Base-by-base conservation (phyloP, 2,329 filamentous ascomycete species). In the Tolypocladium guangdongense region DNA sequence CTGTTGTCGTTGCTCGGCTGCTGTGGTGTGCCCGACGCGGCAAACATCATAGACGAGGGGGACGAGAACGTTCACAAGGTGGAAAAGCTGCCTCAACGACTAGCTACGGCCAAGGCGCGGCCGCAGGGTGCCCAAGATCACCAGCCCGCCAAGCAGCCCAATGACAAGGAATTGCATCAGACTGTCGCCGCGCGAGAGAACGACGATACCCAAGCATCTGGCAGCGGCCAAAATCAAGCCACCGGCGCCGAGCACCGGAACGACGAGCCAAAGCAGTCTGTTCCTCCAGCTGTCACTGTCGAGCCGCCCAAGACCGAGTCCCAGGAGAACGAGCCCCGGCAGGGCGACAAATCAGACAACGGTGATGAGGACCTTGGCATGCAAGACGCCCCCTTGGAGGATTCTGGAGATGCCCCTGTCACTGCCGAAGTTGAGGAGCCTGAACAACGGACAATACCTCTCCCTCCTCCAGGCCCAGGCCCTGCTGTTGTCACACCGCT, bases 321-420 rank as follows among this genome's bases (percentile, higher is more conserved):
- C 2, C 52, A 61, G 10, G 60, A 63, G 48, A 59, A 64, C 32
- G 62, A 64, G 49, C 46, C 61, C 30, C 54, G 56, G 52, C 61
- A 62, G 33, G 57, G 58, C n/a, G 66, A 62, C 49, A 74, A 72
- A 58, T 68, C 61, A 30, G 55, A 74, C 57, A 67, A 74, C 56
- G 67, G 78, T 4, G 81, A 84, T 59, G 77, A 81, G 30, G 84
- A 89, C 66, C 75, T 85, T 52, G 77, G 83, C 53, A 88, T 89
- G 81, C 75, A 77, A 37, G 86, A 88, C 66, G 76, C 74, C 43
- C 77, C 80, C 33, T 74, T 77, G 43, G 72, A 77, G 55, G 72
- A 77, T 55, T 65, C 74, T 37, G 74, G 76, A 52, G 77, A 82
- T 51, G 71, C 61, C 33, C 54, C 73, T 49, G 66, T 72, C 38